Evolutionary conservation across 768 basidiomycete species (phyloP).

Genomic region (Amanita exitialis): DNA sequence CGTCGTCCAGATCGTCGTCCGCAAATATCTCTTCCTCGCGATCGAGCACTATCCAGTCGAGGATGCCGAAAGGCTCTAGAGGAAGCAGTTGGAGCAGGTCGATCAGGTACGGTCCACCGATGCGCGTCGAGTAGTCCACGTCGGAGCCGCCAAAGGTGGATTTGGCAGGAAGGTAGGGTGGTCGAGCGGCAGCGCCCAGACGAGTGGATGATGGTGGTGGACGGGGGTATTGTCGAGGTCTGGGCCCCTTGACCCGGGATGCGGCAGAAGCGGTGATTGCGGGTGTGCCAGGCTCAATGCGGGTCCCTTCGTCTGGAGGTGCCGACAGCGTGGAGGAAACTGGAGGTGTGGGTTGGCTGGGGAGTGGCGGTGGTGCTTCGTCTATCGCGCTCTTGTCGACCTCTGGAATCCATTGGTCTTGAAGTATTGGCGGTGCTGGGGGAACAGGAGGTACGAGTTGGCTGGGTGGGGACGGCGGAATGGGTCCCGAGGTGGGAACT

Average conservation of each 20-base stretch:
- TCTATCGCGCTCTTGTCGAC: no score
- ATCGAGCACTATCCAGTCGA: conserved; percentile 62
- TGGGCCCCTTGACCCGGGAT: not conserved
- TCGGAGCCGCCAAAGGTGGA: conserved; percentile 36
- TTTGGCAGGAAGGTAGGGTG: conserved; percentile 41
- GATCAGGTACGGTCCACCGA: conserved; percentile 53
- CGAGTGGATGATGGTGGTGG: conserved; percentile 33
- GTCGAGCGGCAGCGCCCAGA: conserved; percentile 39
- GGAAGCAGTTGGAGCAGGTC: conserved; percentile 55
- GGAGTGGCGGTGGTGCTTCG: not conserved
- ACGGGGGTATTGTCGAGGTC: conserved; percentile 20
- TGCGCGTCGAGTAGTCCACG: conserved; percentile 51
- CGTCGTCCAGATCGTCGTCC: conserved; percentile 57
- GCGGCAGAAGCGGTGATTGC: conserved; percentile 7
- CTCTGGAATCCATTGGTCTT: no score
- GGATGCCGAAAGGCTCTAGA: conserved; percentile 50
- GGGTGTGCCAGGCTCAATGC: not conserved
- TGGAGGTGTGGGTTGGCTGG: conserved; percentile 1
- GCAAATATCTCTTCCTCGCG: conserved; percentile 72
- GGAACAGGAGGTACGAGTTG: not conserved
- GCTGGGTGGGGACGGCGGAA: not conserved
- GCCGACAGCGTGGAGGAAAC: not conserved
- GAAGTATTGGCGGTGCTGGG: no score
- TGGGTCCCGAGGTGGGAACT: not conserved
- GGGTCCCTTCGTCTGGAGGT: no score